Conservation (phyloP, 768 basidiomycete genomes). For the Albatrellus ellisii region DNA sequence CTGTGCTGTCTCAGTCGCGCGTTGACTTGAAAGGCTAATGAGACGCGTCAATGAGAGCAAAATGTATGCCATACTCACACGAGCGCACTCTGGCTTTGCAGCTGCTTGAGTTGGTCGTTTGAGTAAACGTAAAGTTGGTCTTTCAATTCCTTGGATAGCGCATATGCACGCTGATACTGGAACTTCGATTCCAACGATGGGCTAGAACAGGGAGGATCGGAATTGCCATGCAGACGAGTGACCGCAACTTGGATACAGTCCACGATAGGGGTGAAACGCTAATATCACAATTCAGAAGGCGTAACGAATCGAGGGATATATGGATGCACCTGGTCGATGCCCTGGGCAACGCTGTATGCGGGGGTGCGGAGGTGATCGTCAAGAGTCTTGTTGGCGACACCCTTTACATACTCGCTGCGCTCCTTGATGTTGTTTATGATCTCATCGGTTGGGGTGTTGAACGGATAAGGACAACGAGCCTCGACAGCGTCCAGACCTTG, state of each 20-base stretch:
- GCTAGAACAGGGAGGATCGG: slow-evolving; percentile 27
- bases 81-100: slow-evolving; percentile 50
- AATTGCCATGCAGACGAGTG: slow-evolving; percentile 17
- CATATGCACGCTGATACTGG: slow-evolving; percentile 66
- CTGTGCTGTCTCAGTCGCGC: slow-evolving; percentile 54
- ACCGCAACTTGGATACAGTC: slow-evolving; percentile 56
- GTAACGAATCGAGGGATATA: slow-evolving; percentile 2
- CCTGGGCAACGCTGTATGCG: slow-evolving; percentile 47
- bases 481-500: slow-evolving; percentile 64
- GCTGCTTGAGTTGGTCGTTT: slow-evolving; percentile 55
- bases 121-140: slow-evolving; percentile 55
- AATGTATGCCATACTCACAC: slow-evolving; percentile 30
- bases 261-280: slow-evolving; percentile 67
- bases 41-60: slow-evolving; percentile 4
- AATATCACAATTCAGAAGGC: slow-evolving; percentile 3
- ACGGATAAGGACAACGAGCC: slow-evolving; percentile 63
- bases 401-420: slow-evolving; percentile 39
- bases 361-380: slow-evolving; percentile 55
- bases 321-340: slow-evolving; percentile 58
- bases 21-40: slow-evolving; percentile 32
- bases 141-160: slow-evolving; percentile 49
- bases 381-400: slow-evolving; percentile 47
- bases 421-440: slow-evolving; percentile 47
- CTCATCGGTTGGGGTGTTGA: slow-evolving; percentile 62
- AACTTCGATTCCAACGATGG: slow-evolving; percentile 44